These are phyloP conservation scores for Heritiera fomes DNA, from an alignment of 345 rosid species.

Conservation along the genomic window DNA sequence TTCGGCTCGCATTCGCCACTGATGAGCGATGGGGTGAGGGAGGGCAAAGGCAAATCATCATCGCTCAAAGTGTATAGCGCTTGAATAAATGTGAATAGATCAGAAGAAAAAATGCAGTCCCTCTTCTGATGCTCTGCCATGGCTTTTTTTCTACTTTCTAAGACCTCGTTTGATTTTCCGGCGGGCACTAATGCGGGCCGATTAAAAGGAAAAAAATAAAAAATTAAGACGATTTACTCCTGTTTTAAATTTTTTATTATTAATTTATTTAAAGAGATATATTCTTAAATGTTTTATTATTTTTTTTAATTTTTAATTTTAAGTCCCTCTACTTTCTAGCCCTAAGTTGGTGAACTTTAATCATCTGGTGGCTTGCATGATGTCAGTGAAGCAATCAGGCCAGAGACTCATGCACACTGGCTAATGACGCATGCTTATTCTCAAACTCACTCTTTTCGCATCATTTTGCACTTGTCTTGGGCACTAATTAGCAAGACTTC, in stretches of 20 bases:
- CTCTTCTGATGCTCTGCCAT: not conserved
- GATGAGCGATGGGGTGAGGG: conserved; percentile 20
- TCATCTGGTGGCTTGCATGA: not conserved
- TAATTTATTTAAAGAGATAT: too few relatives aligned
- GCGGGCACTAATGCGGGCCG: too few relatives aligned
- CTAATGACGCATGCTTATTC: not conserved
- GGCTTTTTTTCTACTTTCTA: not conserved
- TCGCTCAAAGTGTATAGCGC: conserved; percentile 4
- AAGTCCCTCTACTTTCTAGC: too few relatives aligned
- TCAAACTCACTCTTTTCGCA: not conserved
- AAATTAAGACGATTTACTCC: too few relatives aligned
- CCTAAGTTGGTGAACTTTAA: not conserved
- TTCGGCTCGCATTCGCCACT: not conserved
- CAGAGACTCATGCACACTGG: not conserved
- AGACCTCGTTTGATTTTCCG: too few relatives aligned
- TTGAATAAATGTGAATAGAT: not conserved
- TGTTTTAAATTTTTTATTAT: too few relatives aligned
- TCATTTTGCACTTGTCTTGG: not conserved
- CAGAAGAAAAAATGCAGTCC: too few relatives aligned
- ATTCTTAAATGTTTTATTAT: too few relatives aligned
- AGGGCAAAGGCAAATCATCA: conserved; percentile 12
- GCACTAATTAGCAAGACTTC: too few relatives aligned
- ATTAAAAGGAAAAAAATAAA: too few relatives aligned
- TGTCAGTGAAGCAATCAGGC: not conserved
- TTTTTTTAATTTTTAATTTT: too few relatives aligned